Percentiles rank a stretch among this genome's conserved stretches.
These are phyloP conservation scores for Larix sibirica DNA, from an alignment of 83 land plant species.

Conservation along the genomic window DNA sequence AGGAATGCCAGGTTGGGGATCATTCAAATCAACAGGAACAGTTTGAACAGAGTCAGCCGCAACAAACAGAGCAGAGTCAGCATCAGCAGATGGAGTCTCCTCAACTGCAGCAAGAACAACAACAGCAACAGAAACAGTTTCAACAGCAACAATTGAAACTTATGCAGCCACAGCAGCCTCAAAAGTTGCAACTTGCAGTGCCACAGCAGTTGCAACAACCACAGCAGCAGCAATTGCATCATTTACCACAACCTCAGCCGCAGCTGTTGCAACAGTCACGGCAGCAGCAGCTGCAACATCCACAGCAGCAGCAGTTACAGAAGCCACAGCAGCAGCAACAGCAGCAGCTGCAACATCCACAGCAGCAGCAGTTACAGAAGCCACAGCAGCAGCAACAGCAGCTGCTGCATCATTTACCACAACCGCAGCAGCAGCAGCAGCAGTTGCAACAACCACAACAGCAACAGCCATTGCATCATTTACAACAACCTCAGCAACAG, in stretches of 20 bases:
- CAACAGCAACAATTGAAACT: neutral
- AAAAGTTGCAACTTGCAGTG: neutral
- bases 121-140: neutral
- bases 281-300: slow-evolving; percentile 14
- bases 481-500: slow-evolving; percentile 10
- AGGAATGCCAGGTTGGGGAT: neutral
- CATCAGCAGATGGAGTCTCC: neutral
- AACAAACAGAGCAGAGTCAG: neutral
- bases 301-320: slow-evolving; percentile 12
- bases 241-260: slow-evolving; percentile 14
- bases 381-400: neutral
- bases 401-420: neutral
- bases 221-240: slow-evolving; percentile 26
- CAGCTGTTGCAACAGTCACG: slow-evolving; percentile 10
- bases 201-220: slow-evolving; percentile 19
- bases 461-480: slow-evolving; percentile 13
- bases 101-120: slow-evolving; percentile 1
- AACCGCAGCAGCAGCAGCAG: neutral
- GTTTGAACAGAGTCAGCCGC: neutral
- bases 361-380: neutral
- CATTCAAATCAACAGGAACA: neutral
- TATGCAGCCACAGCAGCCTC: slow-evolving; percentile 1
- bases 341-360: neutral
- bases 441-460: slow-evolving; percentile 12
- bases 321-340: slow-evolving; percentile 17